Base-by-base conservation (phyloP, 176 grass and related monocot genomes). In the Lolium perenne region DNA sequence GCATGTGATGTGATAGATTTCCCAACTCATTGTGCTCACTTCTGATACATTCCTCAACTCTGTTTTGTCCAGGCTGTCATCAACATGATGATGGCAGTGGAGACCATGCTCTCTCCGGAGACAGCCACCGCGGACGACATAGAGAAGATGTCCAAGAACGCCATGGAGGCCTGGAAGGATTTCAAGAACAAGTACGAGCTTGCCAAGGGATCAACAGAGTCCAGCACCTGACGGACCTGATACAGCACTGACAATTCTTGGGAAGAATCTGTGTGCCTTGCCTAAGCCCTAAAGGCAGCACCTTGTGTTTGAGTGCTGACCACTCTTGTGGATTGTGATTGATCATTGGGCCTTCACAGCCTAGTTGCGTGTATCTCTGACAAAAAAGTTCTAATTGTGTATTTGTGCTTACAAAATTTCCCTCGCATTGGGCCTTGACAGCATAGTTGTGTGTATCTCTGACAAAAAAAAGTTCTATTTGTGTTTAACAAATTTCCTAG, bases 81-180 rank as follows among this genome's bases (percentile, higher is more conserved):
- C 77, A 86, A 95, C 64, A 91, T 87, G 84, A 88, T 95, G 91
- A 85, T 93, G 68, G 82, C 81, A 50, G 85, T 91, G 87, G 89
- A 95, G 64, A 62, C 66, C 8, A 92, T 92, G 90, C 5, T 89
- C 20, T 76, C 80, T 9, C 80, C 77, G 20, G 75, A 79, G 29
- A 85, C 86, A 0, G 68, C 88, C 38, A 84, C 70, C 6, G 79
- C 18, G 7, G 79, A 88, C 4, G 93, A 83, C 9, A 87, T 89
- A 10, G 78, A 91, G 43, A 87, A 76, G 66, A 86, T 80, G 66
- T 69, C 21, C 61, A 86, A 92, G 46, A 79, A 22, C 0, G 80
- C 84, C 15, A 63, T 88, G 59, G 75, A 93, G 38, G 47, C 65
- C 16, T 95, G 86, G 93, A 86, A 88, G 51, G 46, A 87, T 7